A percentile compares a stretch with the other conserved stretches of the same genome.
phyloP scores from a whole-genome alignment of 2,329 filamentous ascomycete genomes.

The Penicillium paneum region DNA sequence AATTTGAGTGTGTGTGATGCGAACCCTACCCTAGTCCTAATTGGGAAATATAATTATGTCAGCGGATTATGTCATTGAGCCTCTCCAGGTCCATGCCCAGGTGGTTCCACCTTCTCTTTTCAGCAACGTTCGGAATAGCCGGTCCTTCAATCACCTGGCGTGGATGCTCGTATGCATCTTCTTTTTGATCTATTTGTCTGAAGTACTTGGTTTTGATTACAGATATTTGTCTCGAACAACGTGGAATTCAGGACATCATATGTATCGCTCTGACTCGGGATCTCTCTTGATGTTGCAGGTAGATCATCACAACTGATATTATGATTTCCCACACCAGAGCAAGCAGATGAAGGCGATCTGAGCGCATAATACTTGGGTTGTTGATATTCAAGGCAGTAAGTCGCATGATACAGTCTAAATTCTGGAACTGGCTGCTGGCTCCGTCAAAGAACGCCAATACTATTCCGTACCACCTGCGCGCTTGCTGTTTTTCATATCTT shows the following conservation, averaged over 20 bases:
- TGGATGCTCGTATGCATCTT: not conserved
- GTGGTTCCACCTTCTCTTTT: not conserved
- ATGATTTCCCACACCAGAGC: not conserved
- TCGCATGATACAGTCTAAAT: not conserved
- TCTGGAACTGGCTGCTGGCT: not conserved
- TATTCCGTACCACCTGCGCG: not conserved
- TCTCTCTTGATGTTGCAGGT: not conserved
- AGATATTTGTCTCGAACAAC: too few species aligned
- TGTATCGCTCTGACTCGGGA: not conserved
- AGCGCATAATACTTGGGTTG: not conserved
- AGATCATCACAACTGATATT: not conserved
- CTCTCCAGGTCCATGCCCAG: not conserved
- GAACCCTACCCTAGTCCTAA: conserved; percentile 4
- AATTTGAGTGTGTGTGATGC: conserved; percentile 6
- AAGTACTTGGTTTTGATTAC: not conserved
- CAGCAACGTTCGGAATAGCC: not conserved
- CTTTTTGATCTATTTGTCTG: not conserved
- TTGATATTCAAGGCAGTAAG: not conserved
- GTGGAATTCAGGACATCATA: too few species aligned
- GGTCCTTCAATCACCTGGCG: not conserved
- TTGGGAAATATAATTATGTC: not conserved
- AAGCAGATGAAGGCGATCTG: not conserved
- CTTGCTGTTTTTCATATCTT: not conserved
- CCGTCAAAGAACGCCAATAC: not conserved
- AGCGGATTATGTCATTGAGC: not conserved